A percentile compares a stretch with the other conserved stretches of the same genome.
phyloP scores from a whole-genome alignment of 164 flowering plant genomes.

The Euptelea pleiosperma region DNA sequence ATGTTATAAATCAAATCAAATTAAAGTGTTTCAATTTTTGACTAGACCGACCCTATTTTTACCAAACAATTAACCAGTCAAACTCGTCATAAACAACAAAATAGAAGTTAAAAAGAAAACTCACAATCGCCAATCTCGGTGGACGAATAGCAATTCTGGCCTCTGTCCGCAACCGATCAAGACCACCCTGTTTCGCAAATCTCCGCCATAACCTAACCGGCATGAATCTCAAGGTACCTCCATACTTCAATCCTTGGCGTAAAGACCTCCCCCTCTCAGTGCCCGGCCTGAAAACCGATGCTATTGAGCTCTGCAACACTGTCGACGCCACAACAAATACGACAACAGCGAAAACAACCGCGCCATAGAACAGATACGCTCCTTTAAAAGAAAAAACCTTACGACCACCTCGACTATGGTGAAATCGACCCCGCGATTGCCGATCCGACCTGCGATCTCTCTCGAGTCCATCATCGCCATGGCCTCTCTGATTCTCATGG shows the following conservation, averaged over 20 bases:
- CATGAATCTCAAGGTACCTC: slow-evolving; percentile 50
- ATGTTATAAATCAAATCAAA: not conserved
- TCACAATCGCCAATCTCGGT: slow-evolving; percentile 73
- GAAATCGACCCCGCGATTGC: slow-evolving; percentile 35
- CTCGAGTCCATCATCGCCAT: slow-evolving; percentile 14
- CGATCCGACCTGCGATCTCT: slow-evolving; percentile 32
- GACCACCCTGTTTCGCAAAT: slow-evolving; percentile 28
- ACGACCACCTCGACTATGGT: slow-evolving; percentile 35
- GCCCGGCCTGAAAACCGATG: slow-evolving; percentile 34
- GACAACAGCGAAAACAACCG: slow-evolving; percentile 40
- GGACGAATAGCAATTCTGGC: slow-evolving; percentile 50
- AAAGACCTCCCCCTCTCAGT: slow-evolving; percentile 25
- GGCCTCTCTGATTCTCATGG: slow-evolving; percentile 10
- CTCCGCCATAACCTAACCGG: slow-evolving; percentile 27
- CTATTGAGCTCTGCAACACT: slow-evolving; percentile 63
- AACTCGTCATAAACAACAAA: not conserved
- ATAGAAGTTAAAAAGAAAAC: slow-evolving; percentile 18
- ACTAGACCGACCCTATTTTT: not conserved
- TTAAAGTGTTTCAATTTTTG: not conserved
- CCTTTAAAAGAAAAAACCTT: slow-evolving; percentile 40
- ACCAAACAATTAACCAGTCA: too few relatives aligned
- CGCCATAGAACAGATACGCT: slow-evolving; percentile 38
- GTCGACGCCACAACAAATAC: slow-evolving; percentile 50
- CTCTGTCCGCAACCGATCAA: slow-evolving; percentile 40
- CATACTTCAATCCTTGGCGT: slow-evolving; percentile 41